phyloP scores from a whole-genome alignment of 2,329 filamentous ascomycete species.

The Monosporascus sp. region DNA sequence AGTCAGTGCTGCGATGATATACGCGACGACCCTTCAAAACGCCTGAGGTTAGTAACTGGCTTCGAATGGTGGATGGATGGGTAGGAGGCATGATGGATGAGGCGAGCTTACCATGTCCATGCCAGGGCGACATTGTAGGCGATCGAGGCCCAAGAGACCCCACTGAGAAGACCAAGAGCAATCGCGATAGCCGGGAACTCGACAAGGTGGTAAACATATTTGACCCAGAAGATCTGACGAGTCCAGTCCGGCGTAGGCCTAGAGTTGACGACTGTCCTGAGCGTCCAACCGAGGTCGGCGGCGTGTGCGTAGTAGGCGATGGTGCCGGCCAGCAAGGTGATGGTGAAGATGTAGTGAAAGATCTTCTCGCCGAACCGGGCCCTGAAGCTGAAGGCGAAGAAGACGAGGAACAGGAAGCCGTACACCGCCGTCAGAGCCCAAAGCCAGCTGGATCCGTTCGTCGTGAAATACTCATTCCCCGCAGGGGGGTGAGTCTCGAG shows the following conservation, averaged over 20 bases:
- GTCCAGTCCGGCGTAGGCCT: conserved; percentile 21
- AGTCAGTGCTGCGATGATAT: conserved; percentile 44
- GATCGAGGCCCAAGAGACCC: conserved; percentile 52
- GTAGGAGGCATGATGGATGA: neutral
- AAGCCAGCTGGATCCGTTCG: conserved; percentile 48
- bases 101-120: conserved; percentile 38
- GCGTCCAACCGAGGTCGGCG: conserved; percentile 42
- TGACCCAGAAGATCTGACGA: conserved; percentile 50
- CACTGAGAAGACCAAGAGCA: conserved; percentile 43
- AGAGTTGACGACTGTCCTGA: conserved; percentile 31
- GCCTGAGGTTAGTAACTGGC: no score
- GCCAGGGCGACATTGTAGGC: conserved; percentile 42
- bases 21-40: conserved; percentile 35
- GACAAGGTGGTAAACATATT: conserved; percentile 49
- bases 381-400: conserved; percentile 34
- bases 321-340: conserved; percentile 42
- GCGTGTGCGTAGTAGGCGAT: conserved; percentile 48
- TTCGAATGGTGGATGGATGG: no score
- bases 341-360: conserved; percentile 51
- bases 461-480: conserved; percentile 33
- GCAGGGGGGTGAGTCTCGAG: conserved; percentile 40
- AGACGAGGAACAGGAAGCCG: conserved; percentile 37
- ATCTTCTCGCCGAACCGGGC: conserved; percentile 43
- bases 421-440: conserved; percentile 49
- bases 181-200: conserved; percentile 40